Percentiles rank a stretch among this genome's conserved stretches.
phyloP scores from a whole-genome alignment of 192 early-diverging fungal genomes.

The Coemansia sp. region DNA sequence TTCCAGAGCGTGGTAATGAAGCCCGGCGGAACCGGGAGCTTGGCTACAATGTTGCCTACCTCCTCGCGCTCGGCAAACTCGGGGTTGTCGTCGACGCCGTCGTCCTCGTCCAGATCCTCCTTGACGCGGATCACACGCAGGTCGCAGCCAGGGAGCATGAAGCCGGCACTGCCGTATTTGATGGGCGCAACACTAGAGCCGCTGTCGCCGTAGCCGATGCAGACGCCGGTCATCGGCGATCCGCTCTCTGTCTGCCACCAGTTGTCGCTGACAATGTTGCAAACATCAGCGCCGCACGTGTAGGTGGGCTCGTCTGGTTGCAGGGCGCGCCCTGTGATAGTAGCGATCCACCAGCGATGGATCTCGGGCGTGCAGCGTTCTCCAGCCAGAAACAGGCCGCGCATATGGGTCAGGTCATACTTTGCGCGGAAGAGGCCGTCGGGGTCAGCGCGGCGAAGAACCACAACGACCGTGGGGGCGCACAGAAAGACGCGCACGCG shows the following conservation, averaged over 20 bases:
- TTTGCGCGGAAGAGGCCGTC: constrained; percentile 56
- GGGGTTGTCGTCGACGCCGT: constrained; percentile 29
- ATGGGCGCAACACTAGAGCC: constrained; percentile 38
- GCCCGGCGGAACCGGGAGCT: constrained; percentile 79
- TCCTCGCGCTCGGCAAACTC: constrained; percentile 57
- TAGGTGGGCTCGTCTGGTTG: constrained; percentile 12
- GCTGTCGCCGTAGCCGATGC: constrained; percentile 57
- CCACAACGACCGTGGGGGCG: constrained; percentile 84
- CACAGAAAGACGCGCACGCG: constrained; percentile 73
- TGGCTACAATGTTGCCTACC: constrained; percentile 76
- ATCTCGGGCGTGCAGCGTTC: constrained; percentile 84
- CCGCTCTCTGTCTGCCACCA: constrained; percentile 92
- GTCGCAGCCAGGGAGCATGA: constrained; percentile 76
- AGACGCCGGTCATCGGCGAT: constrained; percentile 74
- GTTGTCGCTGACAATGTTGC: constrained; percentile 72
- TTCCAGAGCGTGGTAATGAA: constrained; percentile 79
- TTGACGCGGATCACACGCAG: constrained; percentile 61
- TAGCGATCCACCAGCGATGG: constrained; percentile 57
- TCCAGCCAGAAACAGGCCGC: constrained; percentile 74
- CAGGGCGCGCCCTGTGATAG: constrained; percentile 34
- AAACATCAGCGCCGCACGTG: constrained; percentile 27
- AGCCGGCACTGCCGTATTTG: constrained; percentile 75
- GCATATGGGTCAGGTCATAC: constrained; percentile 66
- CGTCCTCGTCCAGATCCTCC: constrained; percentile 52
- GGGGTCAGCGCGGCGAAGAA: constrained; percentile 78